A percentile compares a stretch with the other conserved stretches of the same genome.
Evolutionary conservation across 331 rosid species (phyloP).

Genomic region (Arachis monticola): DNA sequence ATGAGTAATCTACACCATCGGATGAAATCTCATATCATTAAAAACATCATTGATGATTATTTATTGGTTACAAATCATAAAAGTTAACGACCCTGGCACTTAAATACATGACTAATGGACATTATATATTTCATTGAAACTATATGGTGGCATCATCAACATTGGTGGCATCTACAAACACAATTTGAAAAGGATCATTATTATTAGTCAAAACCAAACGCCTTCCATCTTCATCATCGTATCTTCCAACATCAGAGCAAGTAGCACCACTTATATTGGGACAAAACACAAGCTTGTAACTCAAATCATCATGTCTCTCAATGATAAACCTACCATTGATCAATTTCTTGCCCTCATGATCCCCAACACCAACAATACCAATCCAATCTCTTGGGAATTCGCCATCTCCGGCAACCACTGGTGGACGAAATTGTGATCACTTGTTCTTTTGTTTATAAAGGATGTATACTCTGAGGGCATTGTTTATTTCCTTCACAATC

Average conservation of each 20-base stretch:
- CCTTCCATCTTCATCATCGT: not conserved
- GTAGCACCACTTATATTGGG: not conserved
- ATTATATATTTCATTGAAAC: not conserved
- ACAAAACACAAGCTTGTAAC: constrained; percentile 15
- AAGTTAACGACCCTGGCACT: too few species aligned
- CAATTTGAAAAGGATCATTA: not conserved
- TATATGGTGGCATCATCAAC: not conserved
- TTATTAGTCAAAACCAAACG: not conserved
- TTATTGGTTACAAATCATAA: too few species aligned
- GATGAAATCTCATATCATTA: too few species aligned
- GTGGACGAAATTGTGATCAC: too few species aligned
- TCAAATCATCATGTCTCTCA: not conserved
- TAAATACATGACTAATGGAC: too few species aligned
- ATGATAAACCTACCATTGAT: not conserved
- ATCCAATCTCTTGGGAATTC: not conserved
- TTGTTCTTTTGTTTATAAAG: too few species aligned
- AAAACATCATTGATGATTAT: too few species aligned
- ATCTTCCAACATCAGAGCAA: not conserved
- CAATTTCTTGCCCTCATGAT: not conserved
- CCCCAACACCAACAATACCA: not conserved
- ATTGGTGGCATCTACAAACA: not conserved
- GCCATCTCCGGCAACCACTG: not conserved
- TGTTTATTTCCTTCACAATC: too few species aligned
- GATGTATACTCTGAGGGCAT: too few species aligned
- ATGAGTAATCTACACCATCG: too few species aligned